Conservation (phyloP, 2,329 filamentous ascomycete species). For the Alternaria longipes region DNA sequence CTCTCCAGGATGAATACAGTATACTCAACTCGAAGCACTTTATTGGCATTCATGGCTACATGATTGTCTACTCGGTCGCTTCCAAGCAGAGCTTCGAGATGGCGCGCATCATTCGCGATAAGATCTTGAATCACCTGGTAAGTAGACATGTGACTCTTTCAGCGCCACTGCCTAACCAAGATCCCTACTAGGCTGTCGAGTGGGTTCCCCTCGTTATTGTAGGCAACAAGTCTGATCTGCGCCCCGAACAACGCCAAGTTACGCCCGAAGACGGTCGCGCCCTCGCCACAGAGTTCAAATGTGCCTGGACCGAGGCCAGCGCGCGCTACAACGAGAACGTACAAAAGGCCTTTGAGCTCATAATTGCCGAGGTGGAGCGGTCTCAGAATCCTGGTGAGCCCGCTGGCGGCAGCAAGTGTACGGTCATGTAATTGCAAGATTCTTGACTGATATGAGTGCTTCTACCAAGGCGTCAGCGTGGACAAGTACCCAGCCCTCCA, state of each 20-base stretch:
- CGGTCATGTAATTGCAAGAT: slow-evolving; percentile 74
- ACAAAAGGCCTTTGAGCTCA: slow-evolving; percentile 87
- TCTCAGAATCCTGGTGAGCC: slow-evolving; percentile 89
- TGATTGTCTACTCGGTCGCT: slow-evolving; percentile 97
- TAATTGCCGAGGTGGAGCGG: slow-evolving; percentile 96
- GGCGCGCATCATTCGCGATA: slow-evolving; percentile 94
- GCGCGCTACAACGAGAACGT: slow-evolving; percentile 96
- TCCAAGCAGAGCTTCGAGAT: slow-evolving; percentile 96
- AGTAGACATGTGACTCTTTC: slow-evolving; percentile 42
- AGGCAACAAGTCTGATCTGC: slow-evolving; percentile 95
- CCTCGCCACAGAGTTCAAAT: slow-evolving; percentile 85
- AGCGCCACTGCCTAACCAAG: slow-evolving; percentile 22
- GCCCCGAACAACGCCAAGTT: slow-evolving; percentile 92
- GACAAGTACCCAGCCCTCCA: slow-evolving; percentile 8
- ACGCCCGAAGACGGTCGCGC: slow-evolving; percentile 84
- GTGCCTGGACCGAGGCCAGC: slow-evolving; percentile 93
- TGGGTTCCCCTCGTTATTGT: slow-evolving; percentile 93
- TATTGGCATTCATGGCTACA: slow-evolving; percentile 98
- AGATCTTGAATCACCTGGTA: slow-evolving; percentile 95
- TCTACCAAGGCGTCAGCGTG: slow-evolving; percentile 16
- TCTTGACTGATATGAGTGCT: slow-evolving; percentile 30
- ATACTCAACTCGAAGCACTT: slow-evolving; percentile 99
- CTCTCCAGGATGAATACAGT: slow-evolving; percentile 88
- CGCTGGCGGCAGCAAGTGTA: slow-evolving; percentile 80
- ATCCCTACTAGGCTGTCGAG: slow-evolving; percentile 75